Evolutionary conservation across 805 yeast genomes (phyloP).

Genomic region (Clavispora fructus): DNA sequence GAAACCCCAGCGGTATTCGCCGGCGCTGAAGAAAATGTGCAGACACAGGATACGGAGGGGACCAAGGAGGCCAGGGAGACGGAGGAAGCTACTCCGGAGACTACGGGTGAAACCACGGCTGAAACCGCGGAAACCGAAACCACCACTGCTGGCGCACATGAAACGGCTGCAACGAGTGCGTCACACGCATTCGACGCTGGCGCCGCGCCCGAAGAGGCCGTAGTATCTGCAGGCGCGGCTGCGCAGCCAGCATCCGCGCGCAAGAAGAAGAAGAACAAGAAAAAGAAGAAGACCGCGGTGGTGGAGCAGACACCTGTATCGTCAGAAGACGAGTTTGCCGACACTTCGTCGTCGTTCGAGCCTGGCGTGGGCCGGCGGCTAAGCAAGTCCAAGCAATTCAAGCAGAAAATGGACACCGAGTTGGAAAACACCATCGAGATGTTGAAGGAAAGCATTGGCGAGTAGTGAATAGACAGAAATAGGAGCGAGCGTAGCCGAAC

Average conservation of each 20-base stretch:
- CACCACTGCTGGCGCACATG: background rate
- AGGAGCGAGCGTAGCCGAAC: too few relatives aligned
- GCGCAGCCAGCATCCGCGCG: background rate
- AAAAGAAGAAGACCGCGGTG: background rate
- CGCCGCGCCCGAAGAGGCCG: constrained; percentile 2
- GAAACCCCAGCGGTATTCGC: background rate
- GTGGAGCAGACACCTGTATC: constrained; percentile 2
- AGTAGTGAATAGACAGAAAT: background rate
- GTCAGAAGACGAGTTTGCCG: constrained; percentile 15
- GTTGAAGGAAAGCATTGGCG: constrained; percentile 33
- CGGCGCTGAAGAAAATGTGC: background rate
- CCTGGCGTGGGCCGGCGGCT: background rate
- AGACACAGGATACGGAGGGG: background rate
- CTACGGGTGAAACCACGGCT: background rate
- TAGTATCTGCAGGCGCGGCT: constrained; percentile 1
- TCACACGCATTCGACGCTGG: background rate
- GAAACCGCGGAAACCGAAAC: background rate
- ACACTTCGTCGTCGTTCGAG: constrained; percentile 11
- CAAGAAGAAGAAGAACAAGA: background rate
- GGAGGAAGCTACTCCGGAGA: background rate
- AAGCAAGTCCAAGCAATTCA: constrained; percentile 31
- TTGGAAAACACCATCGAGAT: constrained; percentile 34
- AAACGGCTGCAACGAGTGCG: background rate
- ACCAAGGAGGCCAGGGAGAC: background rate
- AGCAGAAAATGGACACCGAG: constrained; percentile 27